phyloP scores from a whole-genome alignment of 2,329 filamentous ascomycete genomes.

The Aureobasidium sp. region DNA sequence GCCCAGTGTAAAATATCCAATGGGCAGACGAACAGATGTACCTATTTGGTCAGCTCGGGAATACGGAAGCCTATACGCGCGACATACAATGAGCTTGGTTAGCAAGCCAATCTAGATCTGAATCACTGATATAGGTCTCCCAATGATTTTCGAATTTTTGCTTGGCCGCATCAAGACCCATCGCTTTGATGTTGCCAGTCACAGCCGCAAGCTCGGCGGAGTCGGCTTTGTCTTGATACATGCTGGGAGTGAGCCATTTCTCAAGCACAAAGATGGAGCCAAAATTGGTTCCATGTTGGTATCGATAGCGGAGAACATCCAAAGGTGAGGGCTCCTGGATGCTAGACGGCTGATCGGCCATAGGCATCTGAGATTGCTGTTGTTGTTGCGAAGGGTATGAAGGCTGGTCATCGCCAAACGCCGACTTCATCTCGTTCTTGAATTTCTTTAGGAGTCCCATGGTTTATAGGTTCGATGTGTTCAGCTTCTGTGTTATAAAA shows the following conservation, averaged over 20 bases:
- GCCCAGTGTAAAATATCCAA: conserved; percentile 52
- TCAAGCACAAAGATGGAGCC: conserved; percentile 54
- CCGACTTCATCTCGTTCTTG: conserved; percentile 14
- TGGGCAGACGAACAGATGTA: conserved; percentile 51
- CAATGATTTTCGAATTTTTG: conserved; percentile 47
- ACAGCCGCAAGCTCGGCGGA: conserved; percentile 47
- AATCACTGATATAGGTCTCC: conserved; percentile 41
- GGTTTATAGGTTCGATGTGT: background rate
- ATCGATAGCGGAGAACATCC: conserved; percentile 46
- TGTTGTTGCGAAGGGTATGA: conserved; percentile 12
- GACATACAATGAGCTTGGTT: conserved; percentile 40
- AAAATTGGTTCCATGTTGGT: conserved; percentile 52
- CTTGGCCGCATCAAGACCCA: conserved; percentile 41
- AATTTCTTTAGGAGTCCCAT: conserved; percentile 28
- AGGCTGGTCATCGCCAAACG: conserved; percentile 8
- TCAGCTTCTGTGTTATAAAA: background rate
- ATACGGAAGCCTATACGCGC: background rate
- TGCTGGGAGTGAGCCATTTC: conserved; percentile 45
- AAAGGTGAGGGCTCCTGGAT: conserved; percentile 31
- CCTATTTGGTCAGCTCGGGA: conserved; percentile 15
- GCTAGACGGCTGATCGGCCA: conserved; percentile 18
- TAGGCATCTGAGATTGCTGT: conserved; percentile 17
- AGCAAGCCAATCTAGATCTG: conserved; percentile 45
- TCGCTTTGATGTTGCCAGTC: conserved; percentile 36
- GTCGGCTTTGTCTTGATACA: conserved; percentile 38